Evolutionary conservation across 2,329 filamentous ascomycete genomes (phyloP).

Genomic region (Coniosporium tulheliwenetii): DNA sequence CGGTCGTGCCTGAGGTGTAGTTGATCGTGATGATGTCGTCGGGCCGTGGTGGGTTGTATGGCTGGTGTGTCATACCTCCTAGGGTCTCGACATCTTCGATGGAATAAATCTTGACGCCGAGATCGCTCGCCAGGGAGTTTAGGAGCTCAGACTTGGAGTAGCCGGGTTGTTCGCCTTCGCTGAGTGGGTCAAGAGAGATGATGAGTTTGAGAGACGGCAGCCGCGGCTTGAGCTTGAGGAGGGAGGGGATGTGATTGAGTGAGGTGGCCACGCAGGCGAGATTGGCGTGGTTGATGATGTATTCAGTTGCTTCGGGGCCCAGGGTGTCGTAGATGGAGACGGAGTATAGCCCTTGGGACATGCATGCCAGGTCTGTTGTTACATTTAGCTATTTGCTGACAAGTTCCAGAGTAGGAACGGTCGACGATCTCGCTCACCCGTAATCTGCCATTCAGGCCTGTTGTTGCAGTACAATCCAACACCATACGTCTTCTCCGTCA

Average conservation of each 20-base stretch:
- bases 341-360: conserved; percentile 75
- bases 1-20: conserved; percentile 78
- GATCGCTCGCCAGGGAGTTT: conserved; percentile 54
- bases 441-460: conserved; percentile 77
- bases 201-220: conserved; percentile 76
- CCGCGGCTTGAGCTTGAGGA: conserved; percentile 66
- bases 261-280: conserved; percentile 63
- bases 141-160: conserved; percentile 68
- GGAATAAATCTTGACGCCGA: conserved; percentile 65
- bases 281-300: conserved; percentile 83
- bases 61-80: conserved; percentile 53
- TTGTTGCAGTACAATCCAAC: conserved; percentile 80
- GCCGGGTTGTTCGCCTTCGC: conserved; percentile 60
- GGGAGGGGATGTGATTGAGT: conserved; percentile 62
- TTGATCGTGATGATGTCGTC: conserved; percentile 79
- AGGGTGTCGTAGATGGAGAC: conserved; percentile 96
- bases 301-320: conserved; percentile 80
- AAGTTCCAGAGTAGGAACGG: no score
- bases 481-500: conserved; percentile 52
- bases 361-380: conserved; percentile 58
- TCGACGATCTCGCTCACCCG: conserved; percentile 31
- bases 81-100: conserved; percentile 69
- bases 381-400: no score
- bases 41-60: conserved; percentile 54
- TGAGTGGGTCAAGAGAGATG: conserved; percentile 69